Base-by-base conservation (phyloP, 768 basidiomycete species). In the Mycena alexandri region DNA sequence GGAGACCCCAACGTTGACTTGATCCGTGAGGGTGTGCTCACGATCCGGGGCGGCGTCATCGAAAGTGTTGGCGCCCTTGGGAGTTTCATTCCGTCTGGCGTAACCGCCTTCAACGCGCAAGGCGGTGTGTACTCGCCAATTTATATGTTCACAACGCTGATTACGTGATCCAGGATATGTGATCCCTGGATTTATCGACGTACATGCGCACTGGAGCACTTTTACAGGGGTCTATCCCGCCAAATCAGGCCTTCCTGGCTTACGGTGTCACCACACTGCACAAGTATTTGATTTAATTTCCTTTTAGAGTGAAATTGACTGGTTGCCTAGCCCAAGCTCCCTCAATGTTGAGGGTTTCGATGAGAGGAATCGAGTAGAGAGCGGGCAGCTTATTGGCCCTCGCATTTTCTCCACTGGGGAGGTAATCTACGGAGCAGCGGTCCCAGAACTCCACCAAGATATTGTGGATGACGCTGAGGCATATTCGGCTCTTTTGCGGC, bases 201-300 rank as follows among this genome's bases (percentile, higher is more conserved):
- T 89, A 10, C 91, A 93, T 70, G 91, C 91, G 3, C 92, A 93
- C 64, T 93, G 91, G 91, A 72, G 78, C 19, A 90, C 90, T 0
- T 85, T 86, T 64, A 69, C 41, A 0, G 83, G 80, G 34, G 79
- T 80, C 36, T 86, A 87, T 70, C 91, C 91, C 0, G 84, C 90
- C 9, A 83, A 82, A 48, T 92, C 84, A 90, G 73, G 86, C 90
- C 0, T 92, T 92, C 85, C 82, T 93, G 34, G 89, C 91, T 0
- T 92, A 91, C 71, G 92, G 92, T 22, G 85, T 93, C 5, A 93
- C 92, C 1, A 92, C 91, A 2, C 71, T 92, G 63, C 92, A 92
- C 80, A 93, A 93, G 91, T 92, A 24, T 21, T 24, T 29, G n/a
- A n/a, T 57, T 17, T 50, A 8, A 50, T 29, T 43, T 22, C 14